Base-by-base conservation (phyloP, 164 flowering plant genomes). In the Magnolia kwangsiensis region DNA sequence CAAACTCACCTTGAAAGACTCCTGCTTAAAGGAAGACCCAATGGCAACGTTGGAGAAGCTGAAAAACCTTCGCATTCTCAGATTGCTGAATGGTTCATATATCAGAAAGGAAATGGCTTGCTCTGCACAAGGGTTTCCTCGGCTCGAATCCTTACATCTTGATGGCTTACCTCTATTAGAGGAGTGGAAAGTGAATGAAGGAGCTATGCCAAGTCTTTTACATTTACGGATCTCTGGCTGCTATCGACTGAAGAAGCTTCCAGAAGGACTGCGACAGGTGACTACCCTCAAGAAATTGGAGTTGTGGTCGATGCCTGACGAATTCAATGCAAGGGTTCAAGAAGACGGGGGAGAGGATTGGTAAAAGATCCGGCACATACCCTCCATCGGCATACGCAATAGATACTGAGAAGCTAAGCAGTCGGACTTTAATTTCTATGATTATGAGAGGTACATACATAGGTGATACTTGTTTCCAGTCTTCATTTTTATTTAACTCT, bases 191-290 rank as follows among this genome's bases (percentile, higher is more conserved):
- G 24, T 66, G 29, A 2, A 66, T 4, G 13, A 66, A 27, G 69
- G 69, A 66, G 13, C 69, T 18, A 66, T 66, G 69, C 69, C 69
- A 66, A 6, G 29, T 19, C 69, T 66, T 66, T 27, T 10, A 10
- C 11, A 21, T 66, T 27, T 66, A 10, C 9, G 14, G 31, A 66
- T 66, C 23, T 0, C 0, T 5, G 74, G 49, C 45, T 83, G 83
- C 67, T 49, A 63, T 67, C 63, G 45, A 10, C 69, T 81, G 76
- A 75, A 75, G 69, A 77, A 55, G 78, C 76, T 83, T 31, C 82
- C 81, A 10, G 82, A 82, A 72, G 84, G 82, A 1, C 50, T 82
- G 74, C 84, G 75, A 65, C 63, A 75, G 64, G 72, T 79, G 63
- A 77, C 82, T 73, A 72, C 80, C 45, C 63, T 79, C 67, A 55